Conservation (phyloP, 768 basidiomycete genomes). For the Serpula lacrymans region DNA sequence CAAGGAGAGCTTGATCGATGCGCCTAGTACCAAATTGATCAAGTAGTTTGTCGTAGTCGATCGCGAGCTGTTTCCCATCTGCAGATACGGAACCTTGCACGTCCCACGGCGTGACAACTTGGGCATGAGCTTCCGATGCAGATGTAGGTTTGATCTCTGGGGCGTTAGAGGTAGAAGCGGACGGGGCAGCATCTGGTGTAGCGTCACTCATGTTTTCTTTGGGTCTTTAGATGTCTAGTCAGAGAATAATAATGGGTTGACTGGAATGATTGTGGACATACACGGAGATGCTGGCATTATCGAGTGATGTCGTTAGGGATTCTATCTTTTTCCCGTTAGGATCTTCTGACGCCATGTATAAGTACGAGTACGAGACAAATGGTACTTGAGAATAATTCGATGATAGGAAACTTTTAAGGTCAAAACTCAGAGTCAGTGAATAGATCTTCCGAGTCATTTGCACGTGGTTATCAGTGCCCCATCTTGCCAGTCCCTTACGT, state of each 20-base stretch:
- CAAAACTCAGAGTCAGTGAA: not conserved
- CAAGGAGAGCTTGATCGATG: constrained; percentile 72
- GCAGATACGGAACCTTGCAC: constrained; percentile 86
- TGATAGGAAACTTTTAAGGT: not conserved
- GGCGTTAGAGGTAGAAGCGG: constrained; percentile 26
- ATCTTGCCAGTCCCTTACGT: too few species aligned
- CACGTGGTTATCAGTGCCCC: constrained; percentile 12
- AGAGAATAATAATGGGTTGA: constrained; percentile 7
- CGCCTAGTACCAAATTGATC: constrained; percentile 90
- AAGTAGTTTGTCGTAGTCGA: constrained; percentile 96
- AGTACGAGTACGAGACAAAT: constrained; percentile 17
- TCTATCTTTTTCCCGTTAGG: too few species aligned
- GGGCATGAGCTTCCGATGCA: constrained; percentile 41
- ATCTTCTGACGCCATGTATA: too few species aligned
- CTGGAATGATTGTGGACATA: constrained; percentile 18
- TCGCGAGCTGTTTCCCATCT: constrained; percentile 88
- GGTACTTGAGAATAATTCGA: not conserved
- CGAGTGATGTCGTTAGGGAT: constrained; percentile 22
- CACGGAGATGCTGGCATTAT: constrained; percentile 26
- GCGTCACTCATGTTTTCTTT: constrained; percentile 8
- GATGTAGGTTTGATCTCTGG: constrained; percentile 27
- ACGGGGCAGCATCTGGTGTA: not conserved
- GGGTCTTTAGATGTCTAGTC: constrained; percentile 9
- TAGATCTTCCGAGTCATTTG: not conserved
- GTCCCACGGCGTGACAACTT: constrained; percentile 96